These are phyloP conservation scores for Geosmithia flava DNA, from an alignment of 2,329 filamentous ascomycete genomes.

Conservation along the genomic window DNA sequence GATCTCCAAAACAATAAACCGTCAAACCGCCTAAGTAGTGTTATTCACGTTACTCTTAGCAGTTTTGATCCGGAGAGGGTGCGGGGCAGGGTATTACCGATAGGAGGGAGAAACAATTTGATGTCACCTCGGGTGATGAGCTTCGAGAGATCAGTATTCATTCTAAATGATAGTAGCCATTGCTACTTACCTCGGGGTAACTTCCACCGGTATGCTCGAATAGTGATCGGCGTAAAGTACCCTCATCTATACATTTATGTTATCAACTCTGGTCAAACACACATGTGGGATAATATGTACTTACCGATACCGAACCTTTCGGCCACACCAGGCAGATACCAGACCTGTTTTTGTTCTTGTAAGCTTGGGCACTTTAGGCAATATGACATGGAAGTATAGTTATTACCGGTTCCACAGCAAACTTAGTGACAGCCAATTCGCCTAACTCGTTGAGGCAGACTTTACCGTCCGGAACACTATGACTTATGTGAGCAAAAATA, in stretches of 20 bases:
- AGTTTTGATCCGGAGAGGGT: background rate
- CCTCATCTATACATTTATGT: slow-evolving; percentile 50
- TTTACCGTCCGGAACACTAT: slow-evolving; percentile 62
- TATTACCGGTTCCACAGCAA: slow-evolving; percentile 83
- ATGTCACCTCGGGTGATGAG: slow-evolving; percentile 90
- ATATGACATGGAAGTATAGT: slow-evolving; percentile 5
- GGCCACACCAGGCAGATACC: slow-evolving; percentile 79
- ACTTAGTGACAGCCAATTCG: slow-evolving; percentile 88
- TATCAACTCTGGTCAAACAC: slow-evolving; percentile 11
- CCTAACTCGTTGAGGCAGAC: slow-evolving; percentile 79
- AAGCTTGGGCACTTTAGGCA: slow-evolving; percentile 1
- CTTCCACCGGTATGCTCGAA: slow-evolving; percentile 95
- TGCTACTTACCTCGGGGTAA: slow-evolving; percentile 60
- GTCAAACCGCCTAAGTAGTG: slow-evolving; percentile 58
- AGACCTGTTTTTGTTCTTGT: slow-evolving; percentile 32
- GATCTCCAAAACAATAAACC: slow-evolving; percentile 94
- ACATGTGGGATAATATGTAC: slow-evolving; percentile 8
- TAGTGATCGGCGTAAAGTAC: slow-evolving; percentile 68
- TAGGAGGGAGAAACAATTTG: slow-evolving; percentile 90
- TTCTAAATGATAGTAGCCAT: background rate
- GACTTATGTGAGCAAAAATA: background rate
- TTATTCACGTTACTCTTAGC: slow-evolving; percentile 6
- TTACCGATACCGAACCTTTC: slow-evolving; percentile 81
- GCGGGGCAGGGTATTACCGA: slow-evolving; percentile 49
- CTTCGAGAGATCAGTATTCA: slow-evolving; percentile 14